Conservation (phyloP, 2,329 filamentous ascomycete species). For the Pseudocercospora eumusae region DNA sequence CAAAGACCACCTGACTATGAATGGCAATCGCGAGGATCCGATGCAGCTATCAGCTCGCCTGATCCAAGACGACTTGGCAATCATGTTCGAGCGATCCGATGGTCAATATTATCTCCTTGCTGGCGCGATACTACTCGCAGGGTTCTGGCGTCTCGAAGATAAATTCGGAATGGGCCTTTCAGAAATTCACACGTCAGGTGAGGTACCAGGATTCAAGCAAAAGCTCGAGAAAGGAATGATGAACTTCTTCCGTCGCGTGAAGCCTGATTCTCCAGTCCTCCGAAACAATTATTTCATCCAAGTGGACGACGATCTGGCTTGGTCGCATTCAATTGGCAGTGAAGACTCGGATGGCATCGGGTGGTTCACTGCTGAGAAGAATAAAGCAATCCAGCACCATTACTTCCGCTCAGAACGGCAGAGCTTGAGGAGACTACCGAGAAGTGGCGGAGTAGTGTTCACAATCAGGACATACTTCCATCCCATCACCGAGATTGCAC, state of each 20-base stretch:
- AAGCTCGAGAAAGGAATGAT: slow-evolving; percentile 77
- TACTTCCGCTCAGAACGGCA: slow-evolving; percentile 77
- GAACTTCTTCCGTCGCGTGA: slow-evolving; percentile 74
- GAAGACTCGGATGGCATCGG: slow-evolving; percentile 65
- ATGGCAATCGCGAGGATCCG: slow-evolving; percentile 63
- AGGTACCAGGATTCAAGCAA: slow-evolving; percentile 70
- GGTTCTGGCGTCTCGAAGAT: slow-evolving; percentile 80
- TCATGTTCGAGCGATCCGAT: slow-evolving; percentile 77
- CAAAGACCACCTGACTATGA: slow-evolving; percentile 57
- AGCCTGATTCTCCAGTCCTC: slow-evolving; percentile 65
- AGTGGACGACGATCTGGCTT: slow-evolving; percentile 74
- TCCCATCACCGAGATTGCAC: slow-evolving; percentile 65
- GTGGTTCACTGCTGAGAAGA: slow-evolving; percentile 76
- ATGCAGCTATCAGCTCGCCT: slow-evolving; percentile 74
- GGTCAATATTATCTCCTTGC: slow-evolving; percentile 80
- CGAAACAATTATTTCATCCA: slow-evolving; percentile 88
- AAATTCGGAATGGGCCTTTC: slow-evolving; percentile 78
- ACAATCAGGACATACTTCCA: slow-evolving; percentile 81
- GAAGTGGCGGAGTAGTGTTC: slow-evolving; percentile 60
- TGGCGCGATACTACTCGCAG: slow-evolving; percentile 72
- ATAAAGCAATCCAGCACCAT: slow-evolving; percentile 71
- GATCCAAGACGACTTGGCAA: slow-evolving; percentile 77
- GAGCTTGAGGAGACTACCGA: slow-evolving; percentile 60
- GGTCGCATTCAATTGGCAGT: slow-evolving; percentile 72
- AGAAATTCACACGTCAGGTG: slow-evolving; percentile 75